phyloP scores from a whole-genome alignment of 2,329 filamentous ascomycete genomes.

The Aspergillus ibericus region DNA sequence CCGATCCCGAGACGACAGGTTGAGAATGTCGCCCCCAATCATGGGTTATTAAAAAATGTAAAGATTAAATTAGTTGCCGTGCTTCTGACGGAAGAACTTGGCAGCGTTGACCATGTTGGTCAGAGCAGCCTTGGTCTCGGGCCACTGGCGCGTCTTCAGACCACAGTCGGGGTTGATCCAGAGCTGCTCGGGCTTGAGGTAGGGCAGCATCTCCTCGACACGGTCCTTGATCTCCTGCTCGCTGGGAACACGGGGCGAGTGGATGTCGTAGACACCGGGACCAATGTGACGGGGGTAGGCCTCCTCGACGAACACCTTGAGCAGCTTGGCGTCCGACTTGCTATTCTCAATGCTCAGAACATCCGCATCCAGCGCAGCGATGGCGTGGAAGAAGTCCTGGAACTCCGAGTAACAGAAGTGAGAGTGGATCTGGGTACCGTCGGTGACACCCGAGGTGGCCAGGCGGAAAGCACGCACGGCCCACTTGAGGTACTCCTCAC shows the following conservation, averaged over 20 bases:
- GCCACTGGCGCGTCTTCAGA: constrained; percentile 98
- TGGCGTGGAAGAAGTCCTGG: constrained; percentile 99
- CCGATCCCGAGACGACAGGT: constrained; percentile 37
- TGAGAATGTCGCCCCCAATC: constrained; percentile 37
- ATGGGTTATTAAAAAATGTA: constrained; percentile 19
- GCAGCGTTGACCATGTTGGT: constrained; percentile 97
- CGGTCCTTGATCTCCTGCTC: constrained; percentile 99
- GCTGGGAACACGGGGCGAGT: constrained; percentile 94
- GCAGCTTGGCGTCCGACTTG: constrained; percentile 99
- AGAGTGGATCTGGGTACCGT: constrained; percentile 98
- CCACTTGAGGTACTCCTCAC: constrained; percentile 95
- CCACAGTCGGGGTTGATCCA: constrained; percentile 99
- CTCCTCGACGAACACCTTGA: constrained; percentile 97
- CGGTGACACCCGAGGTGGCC: constrained; percentile 85
- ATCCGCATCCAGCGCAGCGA: constrained; percentile 94
- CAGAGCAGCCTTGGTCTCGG: constrained; percentile 95
- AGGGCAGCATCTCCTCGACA: constrained; percentile 95
- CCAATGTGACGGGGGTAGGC: constrained; percentile 98
- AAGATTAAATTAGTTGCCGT: constrained; percentile 43
- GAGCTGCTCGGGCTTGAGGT: constrained; percentile 96
- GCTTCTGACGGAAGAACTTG: constrained; percentile 93
- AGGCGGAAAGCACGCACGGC: constrained; percentile 98
- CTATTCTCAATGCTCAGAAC: constrained; percentile 99
- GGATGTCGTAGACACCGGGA: constrained; percentile 99
- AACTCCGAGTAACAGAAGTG: constrained; percentile 99